phyloP scores from a whole-genome alignment of 805 yeast species.

The Debaryomyces maramus region DNA sequence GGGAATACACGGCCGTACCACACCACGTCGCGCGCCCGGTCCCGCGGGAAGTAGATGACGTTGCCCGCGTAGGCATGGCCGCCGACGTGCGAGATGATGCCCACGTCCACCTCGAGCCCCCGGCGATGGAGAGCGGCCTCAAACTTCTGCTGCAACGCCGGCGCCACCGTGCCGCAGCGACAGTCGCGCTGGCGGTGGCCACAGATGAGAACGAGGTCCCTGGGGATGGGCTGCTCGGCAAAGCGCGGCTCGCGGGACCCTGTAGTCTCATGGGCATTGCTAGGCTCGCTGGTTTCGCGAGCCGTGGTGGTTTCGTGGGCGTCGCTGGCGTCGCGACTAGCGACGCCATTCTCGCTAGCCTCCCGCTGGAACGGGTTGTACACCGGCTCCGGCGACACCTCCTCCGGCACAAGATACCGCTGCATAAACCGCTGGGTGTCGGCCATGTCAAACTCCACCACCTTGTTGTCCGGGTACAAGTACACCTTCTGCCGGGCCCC shows the following conservation, averaged over 20 bases:
- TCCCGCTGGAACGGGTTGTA: slow-evolving; percentile 25
- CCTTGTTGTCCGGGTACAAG: slow-evolving; percentile 55
- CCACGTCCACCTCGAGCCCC: slow-evolving; percentile 41
- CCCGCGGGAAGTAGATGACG: slow-evolving; percentile 51
- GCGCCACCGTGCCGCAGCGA: slow-evolving; percentile 70
- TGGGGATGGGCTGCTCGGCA: slow-evolving; percentile 11
- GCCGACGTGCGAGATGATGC: slow-evolving; percentile 73
- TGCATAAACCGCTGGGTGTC: slow-evolving; percentile 39
- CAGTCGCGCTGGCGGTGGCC: slow-evolving; percentile 65
- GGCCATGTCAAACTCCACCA: slow-evolving; percentile 34
- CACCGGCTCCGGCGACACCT: slow-evolving; percentile 12
- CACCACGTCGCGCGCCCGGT: slow-evolving; percentile 42
- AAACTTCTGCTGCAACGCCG: slow-evolving; percentile 54
- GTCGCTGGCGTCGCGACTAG: neutral
- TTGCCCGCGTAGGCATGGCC: slow-evolving; percentile 90
- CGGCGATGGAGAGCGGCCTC: slow-evolving; percentile 36
- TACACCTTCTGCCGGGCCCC: slow-evolving; percentile 31
- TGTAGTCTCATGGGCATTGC: neutral
- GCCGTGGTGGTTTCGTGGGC: neutral
- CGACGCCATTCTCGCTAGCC: neutral
- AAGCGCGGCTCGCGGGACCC: slow-evolving; percentile 5
- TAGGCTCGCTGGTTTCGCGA: slow-evolving; percentile 5
- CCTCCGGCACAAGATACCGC: slow-evolving; percentile 40
- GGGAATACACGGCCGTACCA: slow-evolving; percentile 84
- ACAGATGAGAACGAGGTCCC: slow-evolving; percentile 53